Base-by-base conservation (phyloP, 148 eudicot genomes). In the Polygonum maritimum region DNA sequence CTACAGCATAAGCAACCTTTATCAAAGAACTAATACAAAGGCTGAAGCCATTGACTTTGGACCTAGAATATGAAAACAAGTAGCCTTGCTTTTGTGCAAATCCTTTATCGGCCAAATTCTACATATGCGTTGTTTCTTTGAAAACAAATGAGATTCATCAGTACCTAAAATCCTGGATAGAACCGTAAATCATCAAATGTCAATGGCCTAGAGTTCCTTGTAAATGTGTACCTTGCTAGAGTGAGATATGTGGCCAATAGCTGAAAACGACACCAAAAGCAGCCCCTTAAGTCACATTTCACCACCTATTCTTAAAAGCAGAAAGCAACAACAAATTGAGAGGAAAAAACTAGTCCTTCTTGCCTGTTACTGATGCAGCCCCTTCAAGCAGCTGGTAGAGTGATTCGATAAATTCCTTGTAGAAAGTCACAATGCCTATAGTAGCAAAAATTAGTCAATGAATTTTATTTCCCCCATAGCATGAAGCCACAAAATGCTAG, bases 281-380 rank as follows among this genome's bases (percentile, higher is more conserved):
- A 82, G 79, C 55, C 75, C 77, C 70, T 76, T 83, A 21, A 69
- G 73, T 38, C 71, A 35, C 71, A 67, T 67, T 67, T 38, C 19
- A 67, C 21, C 45, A 15, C 35, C 51, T 65, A 51, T 49, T 31
- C 31, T 33, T 39, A 3, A 12, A 74, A 48, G 57, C 10, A 48
- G 40, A 73, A 38, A 39, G 41, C 12, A 76, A 21, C 39, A 48
- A 2, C 75, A 44, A 81, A 51, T 21, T 58, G 41, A 71, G 74
- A 65, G 36, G 58, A 0, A 57, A 60, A 57, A 71, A 74, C 35
- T 48, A 74, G 35, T 62, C 55, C 78, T 31, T 47, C 81, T 83
- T 90, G 89, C 98, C 97, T 85, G 98, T 92, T 51, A 94, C 76
- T 55, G 96, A 90, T 74, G 93, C 97, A 77, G 80, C 81, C 78